phyloP scores from a whole-genome alignment of 1,139 yeast species.

The Fermentozyma sake region DNA sequence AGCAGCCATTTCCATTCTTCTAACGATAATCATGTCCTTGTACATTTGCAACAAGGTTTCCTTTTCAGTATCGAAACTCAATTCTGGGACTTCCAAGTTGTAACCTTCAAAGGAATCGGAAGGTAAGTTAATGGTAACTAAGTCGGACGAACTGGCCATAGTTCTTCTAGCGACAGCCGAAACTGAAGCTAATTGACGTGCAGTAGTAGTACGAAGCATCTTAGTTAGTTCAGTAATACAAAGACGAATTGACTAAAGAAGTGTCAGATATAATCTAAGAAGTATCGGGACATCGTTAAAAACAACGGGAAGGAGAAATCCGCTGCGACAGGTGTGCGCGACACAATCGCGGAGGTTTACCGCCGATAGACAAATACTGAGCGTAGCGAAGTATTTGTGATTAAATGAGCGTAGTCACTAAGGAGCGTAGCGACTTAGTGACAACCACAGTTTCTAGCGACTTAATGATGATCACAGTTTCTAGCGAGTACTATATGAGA shows the following conservation, averaged over 20 bases:
- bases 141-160: conserved; percentile 36
- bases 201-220: conserved; percentile 20
- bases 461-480: too few relatives aligned
- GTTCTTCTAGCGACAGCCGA: conserved; percentile 21
- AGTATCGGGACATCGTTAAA: too few relatives aligned
- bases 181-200: conserved; percentile 16
- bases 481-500: too few relatives aligned
- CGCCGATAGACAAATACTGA: too few relatives aligned
- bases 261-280: too few relatives aligned
- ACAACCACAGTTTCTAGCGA: too few relatives aligned
- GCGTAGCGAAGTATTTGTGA: too few relatives aligned
- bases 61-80: conserved; percentile 75
- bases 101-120: conserved; percentile 82
- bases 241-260: too few relatives aligned
- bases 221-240: conserved; percentile 3
- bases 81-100: conserved; percentile 68
- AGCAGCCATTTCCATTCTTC: conserved; percentile 99
- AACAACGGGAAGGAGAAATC: conserved; percentile 11
- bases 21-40: conserved; percentile 88
- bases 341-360: too few relatives aligned
- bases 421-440: too few relatives aligned
- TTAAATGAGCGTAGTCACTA: too few relatives aligned
- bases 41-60: conserved; percentile 83
- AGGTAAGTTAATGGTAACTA: conserved; percentile 60
- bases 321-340: too few relatives aligned